Conservation (phyloP, 441 rosid species). For the Gossypium davidsonii region DNA sequence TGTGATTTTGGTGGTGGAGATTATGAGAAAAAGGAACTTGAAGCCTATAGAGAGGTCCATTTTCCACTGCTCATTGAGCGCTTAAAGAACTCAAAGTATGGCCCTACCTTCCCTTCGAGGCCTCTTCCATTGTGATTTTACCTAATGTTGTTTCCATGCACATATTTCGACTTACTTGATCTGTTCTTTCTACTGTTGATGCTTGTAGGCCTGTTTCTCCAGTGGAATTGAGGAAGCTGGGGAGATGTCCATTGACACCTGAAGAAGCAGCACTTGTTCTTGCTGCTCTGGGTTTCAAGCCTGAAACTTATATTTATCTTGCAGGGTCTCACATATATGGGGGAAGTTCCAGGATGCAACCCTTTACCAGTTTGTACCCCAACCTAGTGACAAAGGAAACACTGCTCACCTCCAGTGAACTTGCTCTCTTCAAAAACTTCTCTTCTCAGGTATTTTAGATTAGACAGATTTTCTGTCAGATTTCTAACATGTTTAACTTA, state of each 20-base stretch:
- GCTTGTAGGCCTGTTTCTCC: constrained; percentile 46
- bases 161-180: background rate
- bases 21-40: constrained; percentile 66
- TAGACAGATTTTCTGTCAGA: background rate
- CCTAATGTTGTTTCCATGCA: background rate
- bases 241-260: constrained; percentile 90
- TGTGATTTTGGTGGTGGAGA: constrained; percentile 90
- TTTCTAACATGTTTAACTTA: background rate
- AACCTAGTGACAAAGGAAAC: constrained; percentile 82
- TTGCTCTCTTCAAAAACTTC: constrained; percentile 74
- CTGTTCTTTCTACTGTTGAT: constrained; percentile 9
- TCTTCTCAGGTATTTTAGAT: constrained; percentile 64
- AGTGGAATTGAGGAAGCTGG: constrained; percentile 56
- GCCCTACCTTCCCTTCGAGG: background rate
- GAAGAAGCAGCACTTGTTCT: constrained; percentile 90
- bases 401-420: constrained; percentile 66
- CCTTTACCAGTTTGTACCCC: constrained; percentile 72
- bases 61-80: constrained; percentile 74
- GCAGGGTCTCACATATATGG: constrained; percentile 78
- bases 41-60: constrained; percentile 69
- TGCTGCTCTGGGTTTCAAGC: constrained; percentile 69
- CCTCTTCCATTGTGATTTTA: background rate
- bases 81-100: constrained; percentile 50
- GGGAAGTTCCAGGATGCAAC: constrained; percentile 58
- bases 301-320: constrained; percentile 64